Percentiles rank a stretch among this genome's conserved stretches.
phyloP scores from a whole-genome alignment of 1,139 yeast species.

The Diutina catenulata region DNA sequence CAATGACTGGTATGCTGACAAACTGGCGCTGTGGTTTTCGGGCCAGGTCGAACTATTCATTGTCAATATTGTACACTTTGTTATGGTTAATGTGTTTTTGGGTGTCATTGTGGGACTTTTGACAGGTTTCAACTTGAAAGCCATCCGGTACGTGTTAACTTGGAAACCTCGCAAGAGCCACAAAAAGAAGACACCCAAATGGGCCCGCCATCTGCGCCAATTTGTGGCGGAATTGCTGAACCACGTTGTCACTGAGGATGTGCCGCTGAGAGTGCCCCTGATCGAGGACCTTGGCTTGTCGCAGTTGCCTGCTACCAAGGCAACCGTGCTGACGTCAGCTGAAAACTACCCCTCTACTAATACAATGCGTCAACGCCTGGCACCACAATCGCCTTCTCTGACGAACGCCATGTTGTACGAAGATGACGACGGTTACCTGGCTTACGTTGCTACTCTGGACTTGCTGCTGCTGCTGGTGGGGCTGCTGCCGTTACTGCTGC shows the following conservation, averaged over 20 bases:
- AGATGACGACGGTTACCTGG: conserved; percentile 4
- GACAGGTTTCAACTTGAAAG: conserved; percentile 11
- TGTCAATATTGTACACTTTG: conserved; percentile 13
- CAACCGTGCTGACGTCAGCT: not conserved
- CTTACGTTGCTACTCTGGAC: not conserved
- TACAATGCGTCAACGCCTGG: not conserved
- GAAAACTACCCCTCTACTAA: not conserved
- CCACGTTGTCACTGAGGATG: not conserved
- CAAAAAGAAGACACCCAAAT: not conserved
- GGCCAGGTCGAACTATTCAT: conserved; percentile 11
- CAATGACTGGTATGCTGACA: conserved; percentile 2
- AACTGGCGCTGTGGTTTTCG: conserved; percentile 3
- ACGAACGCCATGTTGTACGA: not conserved
- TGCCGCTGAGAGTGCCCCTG: not conserved
- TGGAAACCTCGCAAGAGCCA: not conserved
- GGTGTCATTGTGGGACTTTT: conserved; percentile 14
- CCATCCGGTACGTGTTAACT: conserved; percentile 7
- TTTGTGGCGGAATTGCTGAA: conserved; percentile 1
- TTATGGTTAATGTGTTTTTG: conserved; percentile 15
- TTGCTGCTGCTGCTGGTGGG: not conserved
- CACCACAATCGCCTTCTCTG: not conserved
- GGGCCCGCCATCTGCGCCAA: conserved; percentile 1
- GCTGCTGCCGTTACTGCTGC: too few species aligned
- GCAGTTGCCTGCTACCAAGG: not conserved
- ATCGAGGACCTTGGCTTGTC: conserved; percentile 3